phyloP scores from a whole-genome alignment of 495 filamentous ascomycete species.

The Podospora sp. region DNA sequence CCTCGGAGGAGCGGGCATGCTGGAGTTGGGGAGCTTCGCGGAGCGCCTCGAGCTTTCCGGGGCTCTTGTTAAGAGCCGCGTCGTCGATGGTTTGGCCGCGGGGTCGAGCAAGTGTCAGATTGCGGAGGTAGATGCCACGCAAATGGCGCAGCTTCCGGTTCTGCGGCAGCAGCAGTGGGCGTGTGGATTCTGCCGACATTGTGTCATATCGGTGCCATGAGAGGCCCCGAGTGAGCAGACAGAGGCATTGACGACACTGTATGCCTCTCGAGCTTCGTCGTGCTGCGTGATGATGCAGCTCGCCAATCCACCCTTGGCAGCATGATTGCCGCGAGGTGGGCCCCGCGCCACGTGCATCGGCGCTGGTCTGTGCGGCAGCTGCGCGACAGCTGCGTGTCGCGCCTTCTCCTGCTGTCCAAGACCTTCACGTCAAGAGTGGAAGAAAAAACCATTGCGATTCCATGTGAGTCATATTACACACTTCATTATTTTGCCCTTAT shows the following conservation, averaged over 20 bases:
- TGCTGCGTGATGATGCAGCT: slow-evolving; percentile 4
- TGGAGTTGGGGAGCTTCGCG: slow-evolving; percentile 58
- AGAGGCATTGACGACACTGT: slow-evolving; percentile 7
- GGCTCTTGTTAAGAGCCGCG: slow-evolving; percentile 73
- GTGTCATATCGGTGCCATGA: slow-evolving; percentile 29
- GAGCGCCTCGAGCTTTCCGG: slow-evolving; percentile 67
- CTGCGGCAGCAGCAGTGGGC: slow-evolving; percentile 58
- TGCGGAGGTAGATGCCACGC: slow-evolving; percentile 83
- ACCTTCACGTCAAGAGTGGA: too few species aligned
- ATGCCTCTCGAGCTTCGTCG: background rate
- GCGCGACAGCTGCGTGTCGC: background rate
- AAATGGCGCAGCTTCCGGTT: slow-evolving; percentile 90
- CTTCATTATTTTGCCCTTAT: background rate
- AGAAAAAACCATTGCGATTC: too few species aligned
- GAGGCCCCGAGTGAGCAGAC: background rate
- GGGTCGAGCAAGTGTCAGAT: slow-evolving; percentile 67
- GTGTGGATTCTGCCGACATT: slow-evolving; percentile 44
- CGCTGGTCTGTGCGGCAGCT: slow-evolving; percentile 12
- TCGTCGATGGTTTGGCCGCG: slow-evolving; percentile 83
- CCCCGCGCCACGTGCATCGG: slow-evolving; percentile 8
- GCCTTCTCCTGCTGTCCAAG: too few species aligned
- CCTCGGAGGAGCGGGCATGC: slow-evolving; percentile 72
- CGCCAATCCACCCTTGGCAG: background rate
- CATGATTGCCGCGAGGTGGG: background rate
- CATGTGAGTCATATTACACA: background rate